These are phyloP conservation scores for Polymyxa betae DNA, from an alignment of 208 protist species.

Conservation along the genomic window DNA sequence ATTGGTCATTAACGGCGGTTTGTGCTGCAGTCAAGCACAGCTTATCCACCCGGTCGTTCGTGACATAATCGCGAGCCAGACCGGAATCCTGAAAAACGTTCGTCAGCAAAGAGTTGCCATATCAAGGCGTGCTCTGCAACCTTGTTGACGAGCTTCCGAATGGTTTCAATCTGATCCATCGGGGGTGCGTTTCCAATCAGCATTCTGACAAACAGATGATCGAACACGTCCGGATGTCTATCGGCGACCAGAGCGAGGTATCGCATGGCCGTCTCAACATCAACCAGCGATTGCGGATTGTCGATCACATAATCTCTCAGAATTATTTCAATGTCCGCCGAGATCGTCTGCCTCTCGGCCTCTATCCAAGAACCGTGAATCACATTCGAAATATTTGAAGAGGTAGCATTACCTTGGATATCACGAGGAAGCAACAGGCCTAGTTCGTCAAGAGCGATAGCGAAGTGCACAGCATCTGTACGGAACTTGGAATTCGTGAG, in stretches of 20 bases:
- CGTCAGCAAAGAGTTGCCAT: not conserved
- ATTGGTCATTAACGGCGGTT: not conserved
- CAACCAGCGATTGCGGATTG: not conserved
- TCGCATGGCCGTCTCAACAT: not conserved
- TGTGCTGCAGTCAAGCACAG: slow-evolving; percentile 9
- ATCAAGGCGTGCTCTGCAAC: not conserved
- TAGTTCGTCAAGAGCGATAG: slow-evolving; percentile 6
- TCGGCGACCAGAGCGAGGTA: slow-evolving; percentile 22
- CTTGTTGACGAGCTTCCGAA: slow-evolving; percentile 16
- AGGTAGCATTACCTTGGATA: not conserved
- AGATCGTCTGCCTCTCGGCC: not conserved
- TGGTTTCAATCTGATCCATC: slow-evolving; percentile 7
- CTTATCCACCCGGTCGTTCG: not conserved
- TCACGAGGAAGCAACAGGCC: not conserved
- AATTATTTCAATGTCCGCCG: slow-evolving; percentile 22
- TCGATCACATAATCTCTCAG: not conserved
- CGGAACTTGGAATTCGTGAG: not conserved
- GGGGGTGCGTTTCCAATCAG: not conserved
- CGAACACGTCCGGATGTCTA: not conserved
- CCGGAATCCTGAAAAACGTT: slow-evolving; percentile 11
- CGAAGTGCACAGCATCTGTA: slow-evolving; percentile 12
- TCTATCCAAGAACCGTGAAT: not conserved
- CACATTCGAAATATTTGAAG: not conserved
- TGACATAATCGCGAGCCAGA: not conserved
- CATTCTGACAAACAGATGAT: not conserved